A percentile compares a stretch with the other conserved stretches of the same genome.
Conservation (phyloP, 2,329 filamentous ascomycete genomes). For the Aureobasidium sp. region DNA sequence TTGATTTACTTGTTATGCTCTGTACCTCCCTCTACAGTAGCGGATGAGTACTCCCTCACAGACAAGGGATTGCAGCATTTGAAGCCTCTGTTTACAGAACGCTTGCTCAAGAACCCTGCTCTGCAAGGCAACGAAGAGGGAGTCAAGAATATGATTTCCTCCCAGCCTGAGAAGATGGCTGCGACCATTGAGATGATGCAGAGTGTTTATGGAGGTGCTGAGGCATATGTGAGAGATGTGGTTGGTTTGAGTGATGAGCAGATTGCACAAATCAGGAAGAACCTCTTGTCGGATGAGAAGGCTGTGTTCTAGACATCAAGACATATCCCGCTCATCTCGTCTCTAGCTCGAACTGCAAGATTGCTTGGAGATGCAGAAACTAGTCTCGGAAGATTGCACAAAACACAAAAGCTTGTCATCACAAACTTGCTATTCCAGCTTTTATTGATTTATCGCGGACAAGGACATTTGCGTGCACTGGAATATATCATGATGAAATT, state of each 20-base stretch:
- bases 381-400: too few relatives aligned
- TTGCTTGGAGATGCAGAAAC: too few relatives aligned
- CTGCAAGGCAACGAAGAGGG: conserved; percentile 39
- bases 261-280: conserved; percentile 44
- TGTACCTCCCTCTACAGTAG: conserved; percentile 51
- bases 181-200: conserved; percentile 47
- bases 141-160: conserved; percentile 36
- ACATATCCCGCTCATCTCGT: too few relatives aligned
- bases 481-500: background rate
- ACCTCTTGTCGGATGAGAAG: conserved; percentile 27
- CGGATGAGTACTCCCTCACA: conserved; percentile 60
- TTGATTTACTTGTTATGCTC: conserved; percentile 57
- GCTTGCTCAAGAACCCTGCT: conserved; percentile 44
- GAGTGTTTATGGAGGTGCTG: conserved; percentile 52
- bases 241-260: conserved; percentile 51
- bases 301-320: background rate
- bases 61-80: conserved; percentile 47
- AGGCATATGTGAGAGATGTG: conserved; percentile 52
- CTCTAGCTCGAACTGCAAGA: too few relatives aligned
- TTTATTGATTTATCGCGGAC: too few relatives aligned
- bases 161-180: conserved; percentile 43
- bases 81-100: conserved; percentile 40
- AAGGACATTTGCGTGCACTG: background rate
- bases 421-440: too few relatives aligned
- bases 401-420: too few relatives aligned